Percentiles rank a stretch among this genome's conserved stretches.
Conservation (phyloP, 179 eudicot genomes). For the Silene vulgaris region DNA sequence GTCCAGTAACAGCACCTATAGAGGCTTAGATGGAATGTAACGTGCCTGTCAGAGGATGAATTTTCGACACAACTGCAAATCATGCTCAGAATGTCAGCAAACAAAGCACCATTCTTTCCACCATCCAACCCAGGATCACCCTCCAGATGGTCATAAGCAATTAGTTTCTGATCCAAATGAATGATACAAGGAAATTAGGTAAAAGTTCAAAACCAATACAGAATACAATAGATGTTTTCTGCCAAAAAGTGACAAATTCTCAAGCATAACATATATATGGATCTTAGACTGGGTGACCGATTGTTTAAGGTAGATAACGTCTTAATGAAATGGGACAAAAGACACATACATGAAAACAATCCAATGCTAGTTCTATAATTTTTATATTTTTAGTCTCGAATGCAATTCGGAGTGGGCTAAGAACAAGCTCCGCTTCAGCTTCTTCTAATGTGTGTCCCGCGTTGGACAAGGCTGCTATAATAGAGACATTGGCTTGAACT, state of each 20-base stretch:
- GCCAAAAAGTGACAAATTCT: not conserved
- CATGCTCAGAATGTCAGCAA: conserved; percentile 74
- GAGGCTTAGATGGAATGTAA: not conserved
- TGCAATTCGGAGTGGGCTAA: conserved; percentile 85
- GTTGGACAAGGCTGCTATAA: conserved; percentile 58
- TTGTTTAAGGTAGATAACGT: conserved; percentile 13
- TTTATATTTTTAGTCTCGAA: conserved; percentile 84
- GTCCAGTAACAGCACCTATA: not conserved
- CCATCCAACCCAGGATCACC: conserved; percentile 98
- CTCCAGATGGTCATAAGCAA: conserved; percentile 92
- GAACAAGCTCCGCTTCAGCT: conserved; percentile 80
- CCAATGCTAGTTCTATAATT: conserved; percentile 78
- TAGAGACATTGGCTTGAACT: conserved; percentile 33
- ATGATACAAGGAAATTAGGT: conserved; percentile 5
- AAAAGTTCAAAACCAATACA: not conserved
- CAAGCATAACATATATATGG: conserved; percentile 7
- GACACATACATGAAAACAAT: conserved; percentile 89
- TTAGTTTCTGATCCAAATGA: conserved; percentile 67
- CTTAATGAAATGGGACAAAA: conserved; percentile 6
- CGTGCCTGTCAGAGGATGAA: conserved; percentile 86
- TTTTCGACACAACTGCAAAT: conserved; percentile 84
- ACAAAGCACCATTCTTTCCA: conserved; percentile 61
- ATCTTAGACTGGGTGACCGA: conserved; percentile 6
- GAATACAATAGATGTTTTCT: not conserved
- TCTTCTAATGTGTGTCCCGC: conserved; percentile 79